A percentile compares a stretch with the other conserved stretches of the same genome.
Conservation (phyloP, 345 rosid species). For the Pugionium dolabratum region DNA sequence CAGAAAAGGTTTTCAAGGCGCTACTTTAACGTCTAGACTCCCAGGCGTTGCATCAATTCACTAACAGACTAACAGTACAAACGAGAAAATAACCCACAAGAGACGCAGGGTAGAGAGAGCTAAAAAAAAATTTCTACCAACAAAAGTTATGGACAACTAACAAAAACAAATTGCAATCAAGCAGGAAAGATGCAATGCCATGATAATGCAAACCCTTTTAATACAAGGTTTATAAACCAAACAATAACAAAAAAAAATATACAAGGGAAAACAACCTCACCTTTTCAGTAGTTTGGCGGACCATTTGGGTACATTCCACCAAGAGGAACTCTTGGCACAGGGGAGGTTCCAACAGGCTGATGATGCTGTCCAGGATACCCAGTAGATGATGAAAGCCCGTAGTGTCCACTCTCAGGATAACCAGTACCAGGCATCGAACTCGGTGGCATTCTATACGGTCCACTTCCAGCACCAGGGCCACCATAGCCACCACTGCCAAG, state of each 20-base stretch:
- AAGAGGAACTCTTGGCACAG: slow-evolving; percentile 65
- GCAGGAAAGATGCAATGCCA: slow-evolving; percentile 4
- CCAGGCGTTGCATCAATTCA: too few species aligned
- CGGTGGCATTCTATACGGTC: slow-evolving; percentile 55
- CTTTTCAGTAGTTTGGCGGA: slow-evolving; percentile 60
- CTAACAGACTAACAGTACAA: not conserved
- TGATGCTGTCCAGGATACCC: slow-evolving; percentile 52
- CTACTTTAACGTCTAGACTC: not conserved
- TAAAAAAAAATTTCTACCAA: too few species aligned
- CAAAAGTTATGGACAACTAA: too few species aligned
- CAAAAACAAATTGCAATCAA: too few species aligned
- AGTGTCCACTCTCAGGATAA: slow-evolving; percentile 58
- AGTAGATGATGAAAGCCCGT: slow-evolving; percentile 49
- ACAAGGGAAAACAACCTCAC: slow-evolving; percentile 43
- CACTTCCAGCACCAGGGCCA: slow-evolving; percentile 43
- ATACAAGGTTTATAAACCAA: slow-evolving; percentile 4
- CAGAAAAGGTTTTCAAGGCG: not conserved
- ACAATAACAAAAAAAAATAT: not conserved
- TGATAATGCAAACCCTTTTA: not conserved
- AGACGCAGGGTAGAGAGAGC: too few species aligned
- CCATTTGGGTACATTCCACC: slow-evolving; percentile 67
- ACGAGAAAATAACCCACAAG: not conserved
- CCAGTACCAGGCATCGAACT: slow-evolving; percentile 61
- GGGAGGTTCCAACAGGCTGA: slow-evolving; percentile 60
- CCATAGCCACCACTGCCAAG: slow-evolving; percentile 40